Conservation (phyloP, 257 asterid genomes). For the Buddleja alternifolia region DNA sequence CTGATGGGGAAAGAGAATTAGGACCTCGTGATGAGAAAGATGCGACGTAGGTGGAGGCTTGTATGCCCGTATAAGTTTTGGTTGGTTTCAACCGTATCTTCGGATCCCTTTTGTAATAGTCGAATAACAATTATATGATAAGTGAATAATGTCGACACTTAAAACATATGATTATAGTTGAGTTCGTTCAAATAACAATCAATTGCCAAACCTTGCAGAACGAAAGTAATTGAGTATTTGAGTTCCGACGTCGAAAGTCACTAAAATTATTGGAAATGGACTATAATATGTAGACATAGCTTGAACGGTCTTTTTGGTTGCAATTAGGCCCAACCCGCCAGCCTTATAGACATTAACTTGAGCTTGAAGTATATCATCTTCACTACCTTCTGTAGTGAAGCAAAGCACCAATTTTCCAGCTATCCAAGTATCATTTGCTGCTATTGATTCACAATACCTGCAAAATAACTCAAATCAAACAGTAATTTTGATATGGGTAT, state of each 20-base stretch:
- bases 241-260: constrained; percentile 34
- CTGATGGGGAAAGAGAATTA: constrained; percentile 42
- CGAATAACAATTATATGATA: not conserved
- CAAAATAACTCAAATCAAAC: not conserved
- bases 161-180: no score
- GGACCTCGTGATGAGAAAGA: constrained; percentile 51
- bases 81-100: constrained; percentile 35
- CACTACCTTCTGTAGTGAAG: not conserved
- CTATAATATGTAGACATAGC: not conserved
- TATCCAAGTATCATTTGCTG: constrained; percentile 35
- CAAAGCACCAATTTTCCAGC: constrained; percentile 46
- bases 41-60: constrained; percentile 35
- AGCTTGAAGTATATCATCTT: not conserved
- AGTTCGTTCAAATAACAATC: no score
- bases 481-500: no score
- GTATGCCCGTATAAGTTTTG: constrained; percentile 39
- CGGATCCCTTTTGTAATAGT: constrained; percentile 33
- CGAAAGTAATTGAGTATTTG: constrained; percentile 42
- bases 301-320: constrained; percentile 17
- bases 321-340: constrained; percentile 45
- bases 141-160: not conserved
- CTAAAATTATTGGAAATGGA: constrained; percentile 28
- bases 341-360: not conserved
- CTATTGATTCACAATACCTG: constrained; percentile 37
- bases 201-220: constrained; percentile 33